These are phyloP conservation scores for Mucor saturninus DNA, from an alignment of 371 early-diverging fungal species.

Conservation along the genomic window DNA sequence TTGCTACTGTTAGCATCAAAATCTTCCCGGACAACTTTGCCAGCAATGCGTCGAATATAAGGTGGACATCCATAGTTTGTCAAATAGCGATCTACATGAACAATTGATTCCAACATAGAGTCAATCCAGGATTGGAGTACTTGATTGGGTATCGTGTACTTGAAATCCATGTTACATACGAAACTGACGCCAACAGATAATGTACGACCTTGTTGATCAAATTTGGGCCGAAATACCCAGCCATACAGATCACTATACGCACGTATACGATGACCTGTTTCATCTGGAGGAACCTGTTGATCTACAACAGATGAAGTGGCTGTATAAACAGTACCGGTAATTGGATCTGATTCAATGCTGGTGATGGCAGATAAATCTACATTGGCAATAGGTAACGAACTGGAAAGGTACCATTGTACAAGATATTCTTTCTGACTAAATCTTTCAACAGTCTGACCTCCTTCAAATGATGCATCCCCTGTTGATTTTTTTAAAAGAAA, in stretches of 20 bases:
- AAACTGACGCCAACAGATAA: slow-evolving; percentile 54
- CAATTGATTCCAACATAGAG: slow-evolving; percentile 34
- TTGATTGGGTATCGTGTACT: slow-evolving; percentile 40
- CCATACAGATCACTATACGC: slow-evolving; percentile 61
- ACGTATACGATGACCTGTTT: slow-evolving; percentile 44
- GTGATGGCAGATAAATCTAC: slow-evolving; percentile 56
- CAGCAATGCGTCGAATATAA: slow-evolving; percentile 54
- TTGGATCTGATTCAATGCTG: slow-evolving; percentile 60
- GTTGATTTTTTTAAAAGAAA: neutral
- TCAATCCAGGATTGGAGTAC: slow-evolving; percentile 31
- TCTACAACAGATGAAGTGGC: slow-evolving; percentile 64
- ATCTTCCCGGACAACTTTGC: slow-evolving; percentile 43
- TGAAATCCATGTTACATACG: slow-evolving; percentile 62
- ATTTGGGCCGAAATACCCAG: slow-evolving; percentile 58
- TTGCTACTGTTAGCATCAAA: slow-evolving; percentile 34
- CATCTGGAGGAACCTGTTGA: slow-evolving; percentile 53
- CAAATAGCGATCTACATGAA: slow-evolving; percentile 45
- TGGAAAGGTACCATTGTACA: slow-evolving; percentile 41
- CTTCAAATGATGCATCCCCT: slow-evolving; percentile 63
- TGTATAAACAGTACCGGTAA: slow-evolving; percentile 57
- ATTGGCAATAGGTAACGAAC: slow-evolving; percentile 38
- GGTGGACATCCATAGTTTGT: slow-evolving; percentile 59
- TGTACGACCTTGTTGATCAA: slow-evolving; percentile 48
- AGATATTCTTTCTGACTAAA: slow-evolving; percentile 64
- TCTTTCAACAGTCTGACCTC: slow-evolving; percentile 53